These are phyloP conservation scores for Naganishia randhawae DNA, from an alignment of 768 basidiomycete genomes.

Conservation along the genomic window DNA sequence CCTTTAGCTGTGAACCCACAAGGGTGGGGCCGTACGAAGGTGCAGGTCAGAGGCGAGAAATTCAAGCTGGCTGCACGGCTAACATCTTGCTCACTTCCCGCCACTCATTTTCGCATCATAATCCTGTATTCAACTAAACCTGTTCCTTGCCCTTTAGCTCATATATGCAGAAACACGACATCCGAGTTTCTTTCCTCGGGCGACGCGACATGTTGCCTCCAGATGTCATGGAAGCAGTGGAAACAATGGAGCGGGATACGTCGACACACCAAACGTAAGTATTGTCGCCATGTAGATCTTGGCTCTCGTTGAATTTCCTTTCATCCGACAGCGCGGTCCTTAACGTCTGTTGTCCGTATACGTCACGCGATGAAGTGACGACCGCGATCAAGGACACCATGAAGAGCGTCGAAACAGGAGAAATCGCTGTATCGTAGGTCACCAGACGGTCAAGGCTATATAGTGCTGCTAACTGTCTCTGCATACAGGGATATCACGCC, in stretches of 20 bases:
- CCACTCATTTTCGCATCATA: neutral
- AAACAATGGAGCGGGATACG: slow-evolving; percentile 73
- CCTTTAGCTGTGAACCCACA: too few relatives aligned
- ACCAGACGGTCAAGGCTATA: slow-evolving; percentile 22
- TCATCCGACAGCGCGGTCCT: slow-evolving; percentile 65
- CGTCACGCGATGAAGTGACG: slow-evolving; percentile 85
- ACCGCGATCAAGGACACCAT: slow-evolving; percentile 62
- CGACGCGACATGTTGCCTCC: slow-evolving; percentile 69
- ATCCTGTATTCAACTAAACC: neutral
- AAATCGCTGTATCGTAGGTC: slow-evolving; percentile 52
- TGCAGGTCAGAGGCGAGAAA: too few relatives aligned
- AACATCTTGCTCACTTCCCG: too few relatives aligned
- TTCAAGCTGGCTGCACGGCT: too few relatives aligned
- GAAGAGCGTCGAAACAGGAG: slow-evolving; percentile 29
- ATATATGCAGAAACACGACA: slow-evolving; percentile 73
- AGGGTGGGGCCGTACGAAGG: too few relatives aligned
- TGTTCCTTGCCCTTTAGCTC: slow-evolving; percentile 55
- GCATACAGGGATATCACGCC: slow-evolving; percentile 30
- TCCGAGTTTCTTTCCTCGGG: slow-evolving; percentile 79
- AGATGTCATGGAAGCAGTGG: slow-evolving; percentile 66
- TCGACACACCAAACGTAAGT: slow-evolving; percentile 64
- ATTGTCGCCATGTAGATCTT: slow-evolving; percentile 32
- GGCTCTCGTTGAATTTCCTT: neutral
- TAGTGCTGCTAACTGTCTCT: neutral
- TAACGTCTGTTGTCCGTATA: slow-evolving; percentile 89